Evolutionary conservation across 345 rosid genomes (phyloP).

Genomic region (Corymbia maculata): DNA sequence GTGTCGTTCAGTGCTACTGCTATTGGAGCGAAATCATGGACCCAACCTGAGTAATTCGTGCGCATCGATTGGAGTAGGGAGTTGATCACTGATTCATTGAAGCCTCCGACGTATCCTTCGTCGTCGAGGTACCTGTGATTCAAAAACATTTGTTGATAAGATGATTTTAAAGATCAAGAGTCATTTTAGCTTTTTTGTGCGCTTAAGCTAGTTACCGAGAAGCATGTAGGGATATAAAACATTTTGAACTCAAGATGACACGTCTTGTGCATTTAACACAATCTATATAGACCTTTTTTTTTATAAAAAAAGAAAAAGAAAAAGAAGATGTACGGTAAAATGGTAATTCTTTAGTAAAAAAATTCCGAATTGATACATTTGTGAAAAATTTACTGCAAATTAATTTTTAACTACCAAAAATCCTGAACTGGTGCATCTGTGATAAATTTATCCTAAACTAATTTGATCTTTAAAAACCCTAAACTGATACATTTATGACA

Average conservation of each 20-base stretch:
- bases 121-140: conserved; percentile 18
- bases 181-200: not conserved
- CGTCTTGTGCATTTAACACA: not conserved
- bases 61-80: not conserved
- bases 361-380: no score
- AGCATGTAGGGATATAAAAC: not conserved
- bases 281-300: accelerated
- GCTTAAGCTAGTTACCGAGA: not conserved
- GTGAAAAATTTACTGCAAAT: no score
- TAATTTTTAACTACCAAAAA: no score
- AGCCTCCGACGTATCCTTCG: conserved; percentile 15
- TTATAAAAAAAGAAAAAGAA: no score
- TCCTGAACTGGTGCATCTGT: no score
- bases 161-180: not conserved
- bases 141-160: not conserved
- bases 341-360: not conserved
- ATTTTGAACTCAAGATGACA: not conserved
- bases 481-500: no score
- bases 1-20: conserved; percentile 3
- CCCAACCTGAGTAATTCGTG: conserved; percentile 6
- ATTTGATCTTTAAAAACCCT: no score
- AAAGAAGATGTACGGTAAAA: not conserved
- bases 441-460: no score
- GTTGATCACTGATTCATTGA: not conserved
- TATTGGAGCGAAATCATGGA: conserved; percentile 3